phyloP scores from a whole-genome alignment of 768 basidiomycete genomes.

The Zangia roseola region DNA sequence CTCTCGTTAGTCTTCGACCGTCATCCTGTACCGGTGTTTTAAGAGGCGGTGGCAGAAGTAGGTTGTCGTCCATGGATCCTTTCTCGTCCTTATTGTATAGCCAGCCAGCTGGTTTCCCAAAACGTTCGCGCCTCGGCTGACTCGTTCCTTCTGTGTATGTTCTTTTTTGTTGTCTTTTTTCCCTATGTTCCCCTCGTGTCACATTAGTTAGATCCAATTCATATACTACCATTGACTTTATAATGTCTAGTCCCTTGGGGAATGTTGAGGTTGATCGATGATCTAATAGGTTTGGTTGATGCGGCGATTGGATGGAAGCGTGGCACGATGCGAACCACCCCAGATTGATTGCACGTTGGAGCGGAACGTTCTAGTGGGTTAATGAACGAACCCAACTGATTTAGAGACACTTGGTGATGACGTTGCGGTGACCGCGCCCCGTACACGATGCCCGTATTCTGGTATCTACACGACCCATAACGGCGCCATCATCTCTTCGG shows the following conservation, averaged over 20 bases:
- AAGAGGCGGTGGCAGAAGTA: not conserved
- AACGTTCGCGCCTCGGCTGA: constrained; percentile 1
- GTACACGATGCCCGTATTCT: too few species aligned
- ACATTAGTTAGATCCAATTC: constrained; percentile 24
- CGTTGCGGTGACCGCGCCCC: too few species aligned
- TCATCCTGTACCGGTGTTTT: too few species aligned
- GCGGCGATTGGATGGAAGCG: not conserved
- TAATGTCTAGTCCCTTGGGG: constrained; percentile 17
- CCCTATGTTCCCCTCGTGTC: constrained; percentile 10
- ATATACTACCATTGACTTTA: constrained; percentile 25
- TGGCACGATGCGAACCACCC: not conserved
- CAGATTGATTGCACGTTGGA: too few species aligned
- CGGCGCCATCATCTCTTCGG: too few species aligned
- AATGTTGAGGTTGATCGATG: not conserved
- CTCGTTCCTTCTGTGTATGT: constrained; percentile 5
- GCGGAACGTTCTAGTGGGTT: too few species aligned
- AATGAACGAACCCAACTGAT: too few species aligned
- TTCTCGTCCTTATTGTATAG: constrained; percentile 1
- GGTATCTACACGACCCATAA: too few species aligned
- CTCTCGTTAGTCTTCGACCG: constrained; percentile 16
- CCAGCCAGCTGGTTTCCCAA: not conserved
- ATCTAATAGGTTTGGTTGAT: not conserved
- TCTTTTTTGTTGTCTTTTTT: not conserved
- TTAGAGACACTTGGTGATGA: too few species aligned
- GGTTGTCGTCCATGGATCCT: constrained; percentile 3